Evolutionary conservation across 495 filamentous ascomycete species (phyloP).

Genomic region (Talaromyces trachyspermus): DNA sequence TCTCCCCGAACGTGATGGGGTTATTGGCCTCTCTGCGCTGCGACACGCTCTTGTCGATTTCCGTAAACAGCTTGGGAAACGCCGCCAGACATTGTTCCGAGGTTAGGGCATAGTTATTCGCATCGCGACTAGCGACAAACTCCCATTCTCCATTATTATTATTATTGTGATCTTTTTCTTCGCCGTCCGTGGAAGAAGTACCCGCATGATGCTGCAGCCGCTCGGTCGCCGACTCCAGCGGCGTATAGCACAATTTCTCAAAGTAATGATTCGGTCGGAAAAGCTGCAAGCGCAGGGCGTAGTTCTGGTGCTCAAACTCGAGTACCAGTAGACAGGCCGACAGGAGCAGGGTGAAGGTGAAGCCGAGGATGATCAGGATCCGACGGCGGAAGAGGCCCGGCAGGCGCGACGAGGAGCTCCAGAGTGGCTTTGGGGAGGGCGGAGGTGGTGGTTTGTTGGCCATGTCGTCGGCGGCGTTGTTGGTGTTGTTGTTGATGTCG

Average conservation of each 20-base stretch:
- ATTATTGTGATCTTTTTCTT: no score
- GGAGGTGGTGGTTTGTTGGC: constrained; percentile 1
- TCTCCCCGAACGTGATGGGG: constrained; percentile 20
- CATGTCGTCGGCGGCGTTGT: not conserved
- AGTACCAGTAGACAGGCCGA: not conserved
- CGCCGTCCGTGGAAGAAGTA: no score
- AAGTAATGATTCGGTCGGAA: constrained; percentile 6
- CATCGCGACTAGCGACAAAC: constrained; percentile 20
- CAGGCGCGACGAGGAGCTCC: constrained; percentile 2
- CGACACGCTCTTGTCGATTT: constrained; percentile 28
- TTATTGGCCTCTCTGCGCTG: constrained; percentile 11
- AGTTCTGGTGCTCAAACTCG: constrained; percentile 1
- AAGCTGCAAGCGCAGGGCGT: constrained; percentile 3
- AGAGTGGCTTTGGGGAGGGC: not conserved
- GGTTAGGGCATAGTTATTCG: constrained; percentile 28
- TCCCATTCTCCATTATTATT: not conserved
- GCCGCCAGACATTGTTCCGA: constrained; percentile 31
- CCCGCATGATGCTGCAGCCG: not conserved
- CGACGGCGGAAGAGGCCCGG: not conserved
- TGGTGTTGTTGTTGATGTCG: no score
- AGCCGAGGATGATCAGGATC: not conserved
- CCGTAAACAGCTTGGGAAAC: constrained; percentile 42
- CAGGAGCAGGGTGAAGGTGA: not conserved
- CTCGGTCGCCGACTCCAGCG: not conserved
- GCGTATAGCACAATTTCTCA: constrained; percentile 5